Base-by-base conservation (phyloP, 2,329 filamentous ascomycete genomes). In the Aureobasidium sp. region DNA sequence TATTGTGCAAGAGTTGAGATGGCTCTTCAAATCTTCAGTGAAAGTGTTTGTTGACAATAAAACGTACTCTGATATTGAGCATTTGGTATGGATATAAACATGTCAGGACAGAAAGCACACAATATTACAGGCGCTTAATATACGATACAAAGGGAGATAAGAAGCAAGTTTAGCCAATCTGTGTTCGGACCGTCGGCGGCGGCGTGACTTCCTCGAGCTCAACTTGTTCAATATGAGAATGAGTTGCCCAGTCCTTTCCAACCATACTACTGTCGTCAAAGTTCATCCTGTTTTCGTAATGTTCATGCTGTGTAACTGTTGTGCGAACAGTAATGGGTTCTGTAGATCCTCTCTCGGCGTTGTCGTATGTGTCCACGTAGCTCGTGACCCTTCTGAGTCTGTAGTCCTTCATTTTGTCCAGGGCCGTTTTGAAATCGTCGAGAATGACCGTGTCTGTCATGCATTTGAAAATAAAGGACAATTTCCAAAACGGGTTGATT, bases 401-500 rank as follows among this genome's bases (percentile, higher is more conserved):
- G 68, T 78, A 75, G n/a, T 75, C 71, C 63, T 76, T 73, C 47
- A 81, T 67, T 5, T 76, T 73, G 63, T 80, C 79, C 27, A 81
- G 70, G 0, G 78, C 79, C 3, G 84, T 86, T 68, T 87, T 87
- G 79, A 88, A 88, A 67, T 88, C 85, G 68, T 88, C 85, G 12
- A 88, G 79, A 57, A 88, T 80, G 57, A 88, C 83, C 0, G 81
- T 84, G 68, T 88, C 85, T 22, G 84, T 86, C 51, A 87, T 60
- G 25, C 44, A 49, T 25, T 60, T 87, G 77, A 86, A 87, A 25
- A 87, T 80, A 49, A 86, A 83, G 0, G 81, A 79, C 12, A 86
- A 69, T 78, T 83, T 85, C 84, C 84, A 87, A 70, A 86, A 87
- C 0, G 84, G 84, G 67, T 87, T 85, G 67, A 87, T 82, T n/a